These are phyloP conservation scores for Annulohypoxylon moriforme DNA, from an alignment of 495 filamentous ascomycete species.

Conservation along the genomic window DNA sequence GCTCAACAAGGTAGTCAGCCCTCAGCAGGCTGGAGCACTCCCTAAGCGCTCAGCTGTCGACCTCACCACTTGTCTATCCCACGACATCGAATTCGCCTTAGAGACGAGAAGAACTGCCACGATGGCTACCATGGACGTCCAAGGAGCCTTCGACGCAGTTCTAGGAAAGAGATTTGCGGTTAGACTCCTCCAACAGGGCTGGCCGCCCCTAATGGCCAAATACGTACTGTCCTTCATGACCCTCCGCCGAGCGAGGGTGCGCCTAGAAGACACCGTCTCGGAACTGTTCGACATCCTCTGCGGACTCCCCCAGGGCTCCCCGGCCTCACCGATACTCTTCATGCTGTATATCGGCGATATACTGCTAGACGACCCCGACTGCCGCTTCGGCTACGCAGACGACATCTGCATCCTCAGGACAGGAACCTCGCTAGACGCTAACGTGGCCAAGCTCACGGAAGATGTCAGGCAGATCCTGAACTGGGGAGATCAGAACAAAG, in stretches of 20 bases:
- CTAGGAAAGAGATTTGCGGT: neutral
- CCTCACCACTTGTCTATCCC: neutral
- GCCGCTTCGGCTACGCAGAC: neutral
- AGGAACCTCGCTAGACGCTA: neutral
- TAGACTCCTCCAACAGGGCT: neutral
- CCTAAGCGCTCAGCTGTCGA: neutral
- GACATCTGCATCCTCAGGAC: neutral
- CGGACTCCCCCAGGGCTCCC: neutral
- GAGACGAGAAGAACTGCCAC: neutral
- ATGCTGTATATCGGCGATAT: neutral
- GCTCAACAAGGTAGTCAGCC: neutral
- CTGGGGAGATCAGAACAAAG: neutral
- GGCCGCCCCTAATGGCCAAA: neutral
- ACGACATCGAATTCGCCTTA: neutral
- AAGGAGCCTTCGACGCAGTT: neutral
- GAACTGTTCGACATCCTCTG: neutral
- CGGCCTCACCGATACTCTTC: neutral
- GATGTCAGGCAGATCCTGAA: neutral
- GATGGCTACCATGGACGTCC: neutral
- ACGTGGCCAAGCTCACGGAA: neutral
- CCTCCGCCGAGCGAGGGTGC: neutral
- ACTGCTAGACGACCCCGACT: neutral
- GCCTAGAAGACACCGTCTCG: neutral
- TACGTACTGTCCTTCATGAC: too few relatives aligned
- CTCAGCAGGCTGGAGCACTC: neutral